Evolutionary conservation across 2,329 filamentous ascomycete species (phyloP), one percentile per base, ranked within the genome.

Genomic region (Alternaria brassicae): DNA sequence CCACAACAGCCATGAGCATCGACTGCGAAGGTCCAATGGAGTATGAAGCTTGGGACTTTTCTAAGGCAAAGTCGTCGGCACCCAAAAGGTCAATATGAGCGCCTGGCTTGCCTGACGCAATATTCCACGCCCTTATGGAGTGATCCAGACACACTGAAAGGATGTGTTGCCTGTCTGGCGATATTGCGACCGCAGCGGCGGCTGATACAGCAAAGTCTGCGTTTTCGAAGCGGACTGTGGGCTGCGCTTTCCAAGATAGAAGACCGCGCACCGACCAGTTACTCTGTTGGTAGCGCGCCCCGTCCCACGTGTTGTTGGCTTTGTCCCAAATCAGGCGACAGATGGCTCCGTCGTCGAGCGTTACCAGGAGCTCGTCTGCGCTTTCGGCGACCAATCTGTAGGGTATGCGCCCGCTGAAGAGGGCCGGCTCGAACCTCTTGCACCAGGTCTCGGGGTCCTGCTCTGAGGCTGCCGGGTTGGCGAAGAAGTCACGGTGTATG

Each of bases 101-200:
- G 5, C 91, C 86, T 54, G 96, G 86, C 73, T 89, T 91, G 45
- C 93, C 93, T 37, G 87, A 91, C n/a, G 86, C 82, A 30, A 94
- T 83, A 72, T 96, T 95, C 94, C 95, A 98, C 37, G 95, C 88
- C 71, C 93, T 89, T 73, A 99, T 81, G 10, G 88, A 89, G 74
- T 99, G 93, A 69, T 99, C 93, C 60, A 99, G 82, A 63, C 91
- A 95, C 48, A 97, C 87, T 0, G 93, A 93, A 69, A 97, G 91
- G 9, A 89, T 80, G 67, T 75, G 87, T 77, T 64, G 86, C 17
- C 72, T 74, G 57, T 83, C 81, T 4, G 81, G 81, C 37, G 81
- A 83, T 32, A 79, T 58, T 1, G 74, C 76, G 37, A 83, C 84
- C 4, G 90, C 88, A 0, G 88, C 88, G 3, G 89, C 88, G 3